These are phyloP conservation scores for Coemansia sp. DNA, from an alignment of 192 early-diverging fungal species.

Conservation along the genomic window DNA sequence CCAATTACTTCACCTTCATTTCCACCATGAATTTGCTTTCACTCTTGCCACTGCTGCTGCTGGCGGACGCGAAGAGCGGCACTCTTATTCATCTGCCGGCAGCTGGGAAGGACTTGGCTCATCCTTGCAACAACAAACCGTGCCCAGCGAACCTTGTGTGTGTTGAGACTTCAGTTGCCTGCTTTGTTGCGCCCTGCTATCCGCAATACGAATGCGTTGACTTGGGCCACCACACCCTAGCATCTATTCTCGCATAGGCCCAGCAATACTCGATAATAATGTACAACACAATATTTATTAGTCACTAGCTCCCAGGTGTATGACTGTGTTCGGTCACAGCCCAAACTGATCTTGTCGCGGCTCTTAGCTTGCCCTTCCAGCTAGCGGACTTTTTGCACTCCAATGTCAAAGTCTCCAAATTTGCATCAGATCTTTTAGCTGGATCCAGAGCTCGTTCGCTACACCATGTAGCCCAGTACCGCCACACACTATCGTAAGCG, in stretches of 20 bases:
- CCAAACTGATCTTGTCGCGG: not conserved
- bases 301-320: not conserved
- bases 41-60: not conserved
- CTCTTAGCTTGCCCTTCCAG: constrained; percentile 4
- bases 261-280: not conserved
- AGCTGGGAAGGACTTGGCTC: not conserved
- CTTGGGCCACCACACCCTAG: constrained; percentile 2
- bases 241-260: not conserved
- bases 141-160: constrained; percentile 9
- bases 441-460: not conserved
- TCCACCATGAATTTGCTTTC: not conserved
- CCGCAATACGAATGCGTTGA: constrained; percentile 15
- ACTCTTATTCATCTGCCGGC: constrained; percentile 13
- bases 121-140: constrained; percentile 17
- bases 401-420: not conserved
- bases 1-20: not conserved
- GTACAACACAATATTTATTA: not conserved
- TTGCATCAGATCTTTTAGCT: not conserved
- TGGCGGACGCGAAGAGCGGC: constrained; percentile 15
- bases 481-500: not conserved
- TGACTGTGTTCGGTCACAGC: not conserved
- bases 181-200: constrained; percentile 27
- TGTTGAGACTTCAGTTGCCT: constrained; percentile 13
- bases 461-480: not conserved
- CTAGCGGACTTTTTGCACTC: not conserved